Evolutionary conservation across 345 rosid species (phyloP), one percentile per base, ranked within the genome.

Genomic region (Syzygium aqueum): DNA sequence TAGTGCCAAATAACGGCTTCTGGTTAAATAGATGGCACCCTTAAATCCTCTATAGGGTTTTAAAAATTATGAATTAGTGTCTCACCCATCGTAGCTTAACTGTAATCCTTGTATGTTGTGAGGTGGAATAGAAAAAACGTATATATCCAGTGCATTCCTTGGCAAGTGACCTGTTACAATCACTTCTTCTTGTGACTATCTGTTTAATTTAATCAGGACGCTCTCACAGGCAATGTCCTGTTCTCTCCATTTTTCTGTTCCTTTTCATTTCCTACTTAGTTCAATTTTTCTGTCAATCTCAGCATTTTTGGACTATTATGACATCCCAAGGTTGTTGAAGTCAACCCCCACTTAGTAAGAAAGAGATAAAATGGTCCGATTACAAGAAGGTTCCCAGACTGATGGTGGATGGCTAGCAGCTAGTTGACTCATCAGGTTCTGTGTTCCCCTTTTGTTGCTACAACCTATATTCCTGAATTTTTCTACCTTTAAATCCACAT

Each of bases 291-390:
- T 78, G n/a, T 53, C 53, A 37, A 84, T 56, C 11, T 87, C 92
- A 92, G 94, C 94, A 7, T 92, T 91, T 89, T 84, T 92, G 90
- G 94, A 92, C 85, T 92, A 91, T 87, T 86, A 92, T 73, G 90
- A 88, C 67, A 90, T 92, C 43, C 93, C 94, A 90, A 91, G 87
- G 91, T 91, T 57, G 93, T 92, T 85, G 94, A 91, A 87, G 94
- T 92, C 84, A 92, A 92, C 88, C 94, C 94, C 94, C 94, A 56
- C 57, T 92, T 25, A 89, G 88, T 56, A 92, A 91, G 84, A 92
- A 91, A 84, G 94, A 92, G 91, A 90, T 92, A 86, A 92, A 90
- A 86, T 92, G 93, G 93, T 91, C 93, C 19, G 91, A 91, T 84
- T 91, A 92, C 85, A 91, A 88, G 91, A 92, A 92, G 90, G 94